phyloP scores from a whole-genome alignment of 75 land plant species.

The Gnetum montanum region DNA sequence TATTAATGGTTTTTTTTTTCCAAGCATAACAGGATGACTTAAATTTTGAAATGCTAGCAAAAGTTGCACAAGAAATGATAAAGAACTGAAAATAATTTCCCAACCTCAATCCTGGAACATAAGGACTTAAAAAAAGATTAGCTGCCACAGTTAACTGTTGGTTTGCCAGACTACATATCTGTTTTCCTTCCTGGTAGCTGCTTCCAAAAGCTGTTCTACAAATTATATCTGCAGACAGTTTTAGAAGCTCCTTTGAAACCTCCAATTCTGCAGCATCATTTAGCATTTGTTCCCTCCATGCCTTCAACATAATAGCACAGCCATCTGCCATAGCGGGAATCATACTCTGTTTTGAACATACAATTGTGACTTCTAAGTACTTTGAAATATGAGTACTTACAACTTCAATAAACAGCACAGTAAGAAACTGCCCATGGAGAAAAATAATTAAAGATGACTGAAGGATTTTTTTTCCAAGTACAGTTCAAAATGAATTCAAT shows the following conservation, averaged over 20 bases:
- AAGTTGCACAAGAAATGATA: too few relatives aligned
- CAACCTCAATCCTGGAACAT: too few relatives aligned
- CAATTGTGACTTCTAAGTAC: background rate
- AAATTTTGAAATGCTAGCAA: too few relatives aligned
- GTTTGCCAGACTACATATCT: slow-evolving; percentile 12
- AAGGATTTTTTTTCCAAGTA: background rate
- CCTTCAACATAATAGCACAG: slow-evolving; percentile 4
- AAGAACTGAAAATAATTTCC: too few relatives aligned
- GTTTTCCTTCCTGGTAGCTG: slow-evolving; percentile 21
- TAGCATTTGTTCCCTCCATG: slow-evolving; percentile 4
- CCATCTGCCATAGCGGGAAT: slow-evolving; percentile 6
- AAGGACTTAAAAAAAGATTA: too few relatives aligned
- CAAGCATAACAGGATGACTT: too few relatives aligned
- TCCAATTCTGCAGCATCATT: too few relatives aligned
- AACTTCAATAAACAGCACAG: background rate
- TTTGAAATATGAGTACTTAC: background rate
- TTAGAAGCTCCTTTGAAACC: too few relatives aligned
- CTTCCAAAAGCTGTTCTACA: slow-evolving; percentile 36
- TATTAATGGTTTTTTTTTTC: too few relatives aligned
- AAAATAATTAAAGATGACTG: background rate
- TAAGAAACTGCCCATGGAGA: background rate
- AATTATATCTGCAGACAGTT: too few relatives aligned
- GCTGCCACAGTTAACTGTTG: too few relatives aligned
- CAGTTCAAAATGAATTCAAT: background rate
- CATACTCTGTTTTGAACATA: slow-evolving; percentile 9